Base-by-base conservation (phyloP, 345 rosid genomes). In the Salix arbutifolia region DNA sequence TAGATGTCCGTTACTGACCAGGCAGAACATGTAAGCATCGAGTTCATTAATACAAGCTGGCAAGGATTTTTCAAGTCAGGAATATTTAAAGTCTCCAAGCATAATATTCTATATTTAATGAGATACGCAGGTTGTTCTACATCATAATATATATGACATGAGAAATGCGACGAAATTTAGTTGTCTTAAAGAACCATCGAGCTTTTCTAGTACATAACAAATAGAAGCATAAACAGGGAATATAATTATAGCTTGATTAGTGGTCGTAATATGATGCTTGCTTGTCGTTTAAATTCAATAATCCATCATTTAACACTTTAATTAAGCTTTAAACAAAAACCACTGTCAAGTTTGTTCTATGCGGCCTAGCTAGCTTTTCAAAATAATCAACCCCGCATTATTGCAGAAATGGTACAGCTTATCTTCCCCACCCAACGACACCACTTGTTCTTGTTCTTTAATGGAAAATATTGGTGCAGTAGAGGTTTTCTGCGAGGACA, bases 271-370 rank as follows among this genome's bases (percentile, higher is more conserved):
- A 31, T 17, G 69, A 61, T 26, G 58, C 33, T 73, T 73, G 52
- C 67, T 73, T 73, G 31, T 73, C 76, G 16, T 73, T 7, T 61
- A 37, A 73, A 73, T 73, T 73, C 68, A 73, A 50, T 73, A 73
- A 73, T 40, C 68, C 56, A 73, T 73, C 76, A 73, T 61, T 19
- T 12, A 66, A 73, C 23, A 38, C 11, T 13, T 67, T 35, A 50
- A 53, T 67, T 67, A 37, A 23, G 23, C 56, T 37, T 75, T 50
- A 67, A 66, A 21, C 40, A 38, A 58, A 48, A 74, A 18, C 26
- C 56, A 28, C 69, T 30, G 56, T 17, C 56, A 50, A 50, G 56
- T 50, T 18, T 50, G 56, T 50, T 50, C 56, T 13, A 50, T 50
- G 56, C 56, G 56, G n/a, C 56, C 56, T 17, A 5, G 2, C 56